Conservation (phyloP, 164 flowering plant genomes). For the Aristolochia californica region DNA sequence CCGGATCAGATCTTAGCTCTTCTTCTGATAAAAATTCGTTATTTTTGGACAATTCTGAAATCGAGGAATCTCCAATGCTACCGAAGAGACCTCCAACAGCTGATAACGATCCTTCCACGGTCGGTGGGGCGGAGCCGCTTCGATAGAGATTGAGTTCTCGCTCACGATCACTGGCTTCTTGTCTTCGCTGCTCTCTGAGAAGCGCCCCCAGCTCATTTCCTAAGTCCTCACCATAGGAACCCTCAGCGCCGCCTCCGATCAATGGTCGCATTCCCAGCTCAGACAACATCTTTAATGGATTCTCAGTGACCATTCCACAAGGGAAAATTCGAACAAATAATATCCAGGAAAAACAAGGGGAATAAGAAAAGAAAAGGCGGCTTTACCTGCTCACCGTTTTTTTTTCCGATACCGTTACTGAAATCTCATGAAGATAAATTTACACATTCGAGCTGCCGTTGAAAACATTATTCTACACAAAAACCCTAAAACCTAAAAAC, state of each 20-base stretch:
- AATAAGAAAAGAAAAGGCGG: no score
- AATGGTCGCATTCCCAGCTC: slow-evolving; percentile 46
- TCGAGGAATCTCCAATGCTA: slow-evolving; percentile 8
- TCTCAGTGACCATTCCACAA: slow-evolving; percentile 9
- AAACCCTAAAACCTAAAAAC: slow-evolving; percentile 1
- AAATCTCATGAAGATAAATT: slow-evolving; percentile 8
- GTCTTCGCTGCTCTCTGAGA: slow-evolving; percentile 35
- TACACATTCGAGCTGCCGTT: slow-evolving; percentile 3
- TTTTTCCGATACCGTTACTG: background rate
- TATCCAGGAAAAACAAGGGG: background rate
- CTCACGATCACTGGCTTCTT: slow-evolving; percentile 41
- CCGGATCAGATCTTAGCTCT: slow-evolving; percentile 65
- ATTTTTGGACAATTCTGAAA: slow-evolving; percentile 5
- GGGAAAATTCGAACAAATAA: background rate
- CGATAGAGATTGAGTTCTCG: slow-evolving; percentile 46
- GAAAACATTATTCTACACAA: background rate
- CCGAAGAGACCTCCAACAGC: slow-evolving; percentile 54
- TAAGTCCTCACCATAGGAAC: slow-evolving; percentile 36
- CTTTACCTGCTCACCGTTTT: no score
- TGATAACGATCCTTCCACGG: slow-evolving; percentile 65
- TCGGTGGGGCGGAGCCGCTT: slow-evolving; percentile 89
- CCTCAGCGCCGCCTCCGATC: slow-evolving; percentile 21
- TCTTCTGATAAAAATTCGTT: slow-evolving; percentile 35
- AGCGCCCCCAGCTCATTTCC: slow-evolving; percentile 31
- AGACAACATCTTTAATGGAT: slow-evolving; percentile 32